A percentile compares a stretch with the other conserved stretches of the same genome.
phyloP scores from a whole-genome alignment of 257 asterid species.

The Salvia hispanica region DNA sequence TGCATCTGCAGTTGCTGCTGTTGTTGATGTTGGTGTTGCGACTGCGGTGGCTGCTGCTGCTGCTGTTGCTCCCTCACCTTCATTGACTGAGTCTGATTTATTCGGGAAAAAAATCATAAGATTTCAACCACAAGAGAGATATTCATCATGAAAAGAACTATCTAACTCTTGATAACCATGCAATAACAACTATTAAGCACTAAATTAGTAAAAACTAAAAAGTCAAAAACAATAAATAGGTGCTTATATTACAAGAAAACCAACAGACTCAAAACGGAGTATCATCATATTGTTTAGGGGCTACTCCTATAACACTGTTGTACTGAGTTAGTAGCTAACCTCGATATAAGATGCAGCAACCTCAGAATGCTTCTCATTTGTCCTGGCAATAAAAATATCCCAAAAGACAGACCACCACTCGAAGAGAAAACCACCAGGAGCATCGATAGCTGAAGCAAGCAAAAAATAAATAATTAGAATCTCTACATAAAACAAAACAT shows the following conservation, averaged over 20 bases:
- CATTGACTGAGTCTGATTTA: conserved; percentile 80
- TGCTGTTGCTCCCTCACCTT: conserved; percentile 95
- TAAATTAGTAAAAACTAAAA: not conserved
- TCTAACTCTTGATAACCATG: not conserved
- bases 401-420: conserved; percentile 99
- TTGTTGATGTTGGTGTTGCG: conserved; percentile 48
- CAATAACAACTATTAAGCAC: not conserved
- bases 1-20: conserved; percentile 84
- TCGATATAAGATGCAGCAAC: conserved; percentile 99
- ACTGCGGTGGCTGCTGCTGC: conserved; percentile 63
- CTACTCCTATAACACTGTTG: not conserved
- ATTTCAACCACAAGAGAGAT: not conserved
- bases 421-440: conserved; percentile 98
- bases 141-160: not conserved
- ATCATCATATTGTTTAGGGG: not conserved
- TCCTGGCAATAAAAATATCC: conserved; percentile 98
- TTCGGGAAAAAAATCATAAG: conserved; percentile 2
- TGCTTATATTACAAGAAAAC: too few relatives aligned
- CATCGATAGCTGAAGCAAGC: conserved; percentile 82
- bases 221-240: not conserved
- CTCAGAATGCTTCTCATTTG: conserved; percentile 97
- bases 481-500: not conserved
- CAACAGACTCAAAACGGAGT: not conserved
- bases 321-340: conserved; percentile 46
- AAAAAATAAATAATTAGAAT: conserved; percentile 16